Evolutionary conservation across 2,329 filamentous ascomycete species (phyloP).

Genomic region (Arthrobotrys sphaeroides): DNA sequence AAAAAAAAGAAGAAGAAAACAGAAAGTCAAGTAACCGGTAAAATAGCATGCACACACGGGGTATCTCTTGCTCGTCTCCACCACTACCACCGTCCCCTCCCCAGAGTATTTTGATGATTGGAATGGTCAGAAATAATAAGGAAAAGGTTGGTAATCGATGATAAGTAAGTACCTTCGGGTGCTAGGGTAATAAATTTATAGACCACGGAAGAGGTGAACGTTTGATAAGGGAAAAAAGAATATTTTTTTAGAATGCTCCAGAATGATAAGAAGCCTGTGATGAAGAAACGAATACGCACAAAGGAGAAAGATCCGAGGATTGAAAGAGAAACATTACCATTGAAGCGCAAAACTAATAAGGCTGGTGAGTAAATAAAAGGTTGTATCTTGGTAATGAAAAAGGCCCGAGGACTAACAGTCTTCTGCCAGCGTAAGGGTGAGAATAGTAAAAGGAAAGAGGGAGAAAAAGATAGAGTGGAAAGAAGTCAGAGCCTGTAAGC

Average conservation of each 20-base stretch:
- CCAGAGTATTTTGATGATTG: conserved; percentile 12
- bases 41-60: conserved; percentile 45
- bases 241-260: conserved; percentile 39
- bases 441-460: background rate
- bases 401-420: background rate
- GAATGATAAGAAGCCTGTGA: conserved; percentile 35
- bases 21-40: conserved; percentile 31
- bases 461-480: conserved; percentile 20
- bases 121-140: conserved; percentile 47
- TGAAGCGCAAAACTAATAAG: conserved; percentile 3
- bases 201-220: conserved; percentile 13
- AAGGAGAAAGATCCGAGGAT: conserved; percentile 13
- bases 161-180: conserved; percentile 21
- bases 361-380: background rate
- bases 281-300: conserved; percentile 44
- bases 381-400: conserved; percentile 25
- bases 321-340: conserved; percentile 40
- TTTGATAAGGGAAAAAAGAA: background rate
- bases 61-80: conserved; percentile 42
- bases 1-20: conserved; percentile 44
- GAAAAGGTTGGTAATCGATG: conserved; percentile 9
- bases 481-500: conserved; percentile 18
- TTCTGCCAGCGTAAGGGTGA: background rate
- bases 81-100: conserved; percentile 23
- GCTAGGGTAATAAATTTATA: conserved; percentile 32